These are phyloP conservation scores for Apiospora marii DNA, from an alignment of 2,329 filamentous ascomycete genomes.

Conservation along the genomic window DNA sequence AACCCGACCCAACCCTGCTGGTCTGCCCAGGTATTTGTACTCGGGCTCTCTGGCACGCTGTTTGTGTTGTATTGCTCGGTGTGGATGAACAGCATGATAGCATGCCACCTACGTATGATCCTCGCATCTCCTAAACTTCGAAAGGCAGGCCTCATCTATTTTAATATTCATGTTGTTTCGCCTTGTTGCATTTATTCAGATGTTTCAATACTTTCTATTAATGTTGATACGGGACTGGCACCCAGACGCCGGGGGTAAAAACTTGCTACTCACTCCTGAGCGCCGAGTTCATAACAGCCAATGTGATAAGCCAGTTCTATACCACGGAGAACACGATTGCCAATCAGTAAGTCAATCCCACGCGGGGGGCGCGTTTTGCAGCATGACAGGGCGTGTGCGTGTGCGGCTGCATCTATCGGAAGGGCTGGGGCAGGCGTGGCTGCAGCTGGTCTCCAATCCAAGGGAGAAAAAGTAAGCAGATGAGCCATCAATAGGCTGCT, in stretches of 20 bases:
- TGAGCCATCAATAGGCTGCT: background rate
- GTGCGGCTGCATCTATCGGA: conserved; percentile 3
- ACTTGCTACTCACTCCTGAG: too few relatives aligned
- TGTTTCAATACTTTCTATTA: background rate
- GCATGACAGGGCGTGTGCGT: background rate
- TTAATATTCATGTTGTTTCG: background rate
- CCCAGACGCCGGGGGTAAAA: too few relatives aligned
- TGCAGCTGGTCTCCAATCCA: background rate
- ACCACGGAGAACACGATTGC: background rate
- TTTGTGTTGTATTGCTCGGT: background rate
- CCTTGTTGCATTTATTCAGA: background rate
- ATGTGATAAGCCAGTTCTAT: background rate
- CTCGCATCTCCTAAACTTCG: background rate
- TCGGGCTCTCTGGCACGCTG: background rate
- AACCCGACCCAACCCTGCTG: background rate
- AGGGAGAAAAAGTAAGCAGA: conserved; percentile 10
- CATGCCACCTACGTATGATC: background rate
- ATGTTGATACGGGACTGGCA: background rate
- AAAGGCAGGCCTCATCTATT: background rate
- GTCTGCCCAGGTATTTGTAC: background rate
- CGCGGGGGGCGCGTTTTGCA: conserved; percentile 3
- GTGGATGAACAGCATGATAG: background rate
- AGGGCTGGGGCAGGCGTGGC: conserved; percentile 2
- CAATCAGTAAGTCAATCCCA: background rate
- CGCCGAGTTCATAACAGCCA: background rate